These are phyloP conservation scores for Xylariomycetidae sp. DNA, from an alignment of 2,329 filamentous ascomycete species.

Conservation along the genomic window DNA sequence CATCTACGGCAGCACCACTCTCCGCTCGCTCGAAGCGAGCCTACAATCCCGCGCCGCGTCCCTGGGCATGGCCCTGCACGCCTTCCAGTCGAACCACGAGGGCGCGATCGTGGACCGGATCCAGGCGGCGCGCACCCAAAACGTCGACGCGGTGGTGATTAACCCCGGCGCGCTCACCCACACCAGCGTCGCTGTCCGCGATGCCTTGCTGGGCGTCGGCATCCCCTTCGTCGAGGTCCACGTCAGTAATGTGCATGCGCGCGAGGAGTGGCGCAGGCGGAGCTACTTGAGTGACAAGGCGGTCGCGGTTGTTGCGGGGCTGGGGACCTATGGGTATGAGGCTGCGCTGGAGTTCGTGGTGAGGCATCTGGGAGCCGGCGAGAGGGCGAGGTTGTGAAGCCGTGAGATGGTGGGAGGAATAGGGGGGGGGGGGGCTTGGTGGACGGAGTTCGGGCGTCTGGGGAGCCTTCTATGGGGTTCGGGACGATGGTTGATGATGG, in stretches of 20 bases:
- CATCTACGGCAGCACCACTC: constrained; percentile 66
- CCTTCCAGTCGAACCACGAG: constrained; percentile 75
- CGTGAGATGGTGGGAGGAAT: too few species aligned
- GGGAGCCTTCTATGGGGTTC: too few species aligned
- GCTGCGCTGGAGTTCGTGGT: too few species aligned
- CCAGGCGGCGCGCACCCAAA: constrained; percentile 50
- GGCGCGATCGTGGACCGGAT: constrained; percentile 69
- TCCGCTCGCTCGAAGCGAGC: constrained; percentile 51
- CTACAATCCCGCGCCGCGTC: constrained; percentile 42
- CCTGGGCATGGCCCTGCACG: constrained; percentile 43
- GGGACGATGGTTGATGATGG: too few species aligned
- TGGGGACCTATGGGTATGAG: too few species aligned
- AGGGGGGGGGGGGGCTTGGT: too few species aligned
- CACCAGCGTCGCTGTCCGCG: constrained; percentile 69
- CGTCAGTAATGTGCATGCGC: constrained; percentile 65
- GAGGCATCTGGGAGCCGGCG: too few species aligned
- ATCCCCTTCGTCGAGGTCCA: constrained; percentile 77
- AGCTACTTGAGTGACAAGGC: too few species aligned
- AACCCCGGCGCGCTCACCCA: constrained; percentile 73
- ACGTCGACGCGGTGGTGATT: constrained; percentile 62
- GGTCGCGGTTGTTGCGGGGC: too few species aligned
- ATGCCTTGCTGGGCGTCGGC: constrained; percentile 61
- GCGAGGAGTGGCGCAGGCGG: constrained; percentile 63
- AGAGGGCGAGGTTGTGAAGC: too few species aligned
- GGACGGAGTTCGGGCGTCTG: too few species aligned